phyloP scores from a whole-genome alignment of 2,329 filamentous ascomycete species.

The Stemphylium lycopersici region DNA sequence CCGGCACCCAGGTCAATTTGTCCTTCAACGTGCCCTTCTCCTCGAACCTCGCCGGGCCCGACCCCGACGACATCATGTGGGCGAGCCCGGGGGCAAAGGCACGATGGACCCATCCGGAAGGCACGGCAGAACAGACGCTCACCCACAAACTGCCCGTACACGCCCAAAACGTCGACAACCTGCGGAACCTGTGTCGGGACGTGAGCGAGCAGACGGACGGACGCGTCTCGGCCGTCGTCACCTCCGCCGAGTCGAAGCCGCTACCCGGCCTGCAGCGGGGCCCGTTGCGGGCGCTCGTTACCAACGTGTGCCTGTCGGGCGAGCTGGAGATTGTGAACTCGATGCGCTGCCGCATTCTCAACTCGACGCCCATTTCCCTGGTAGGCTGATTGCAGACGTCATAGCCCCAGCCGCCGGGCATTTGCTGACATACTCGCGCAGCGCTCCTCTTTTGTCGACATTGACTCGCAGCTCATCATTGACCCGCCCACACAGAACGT shows the following conservation, averaged over 20 bases:
- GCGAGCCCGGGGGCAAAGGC: conserved; percentile 86
- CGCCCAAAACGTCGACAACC: conserved; percentile 78
- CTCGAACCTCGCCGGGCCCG: conserved; percentile 87
- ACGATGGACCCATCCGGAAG: conserved; percentile 91
- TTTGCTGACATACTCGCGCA: conserved; percentile 52
- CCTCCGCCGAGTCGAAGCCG: conserved; percentile 76
- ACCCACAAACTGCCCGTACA: conserved; percentile 93
- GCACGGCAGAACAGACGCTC: conserved; percentile 80
- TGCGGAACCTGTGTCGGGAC: conserved; percentile 80
- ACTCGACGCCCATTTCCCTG: conserved; percentile 89
- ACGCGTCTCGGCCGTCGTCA: conserved; percentile 80
- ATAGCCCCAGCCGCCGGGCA: conserved; percentile 14
- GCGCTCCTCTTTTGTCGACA: conserved; percentile 92
- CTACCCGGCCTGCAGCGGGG: conserved; percentile 59
- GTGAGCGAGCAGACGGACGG: conserved; percentile 70
- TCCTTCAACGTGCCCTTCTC: conserved; percentile 98
- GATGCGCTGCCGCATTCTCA: conserved; percentile 86
- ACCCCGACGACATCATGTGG: conserved; percentile 93
- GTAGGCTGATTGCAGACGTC: conserved; percentile 60
- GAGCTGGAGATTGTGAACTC: conserved; percentile 86
- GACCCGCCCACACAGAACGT: conserved; percentile 72
- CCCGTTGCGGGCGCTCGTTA: conserved; percentile 61
- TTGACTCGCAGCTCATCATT: conserved; percentile 88
- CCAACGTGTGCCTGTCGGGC: conserved; percentile 90
- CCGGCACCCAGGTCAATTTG: conserved; percentile 83